Evolutionary conservation across 306 rosid species (phyloP).

Genomic region (Vachellia collinsii): DNA sequence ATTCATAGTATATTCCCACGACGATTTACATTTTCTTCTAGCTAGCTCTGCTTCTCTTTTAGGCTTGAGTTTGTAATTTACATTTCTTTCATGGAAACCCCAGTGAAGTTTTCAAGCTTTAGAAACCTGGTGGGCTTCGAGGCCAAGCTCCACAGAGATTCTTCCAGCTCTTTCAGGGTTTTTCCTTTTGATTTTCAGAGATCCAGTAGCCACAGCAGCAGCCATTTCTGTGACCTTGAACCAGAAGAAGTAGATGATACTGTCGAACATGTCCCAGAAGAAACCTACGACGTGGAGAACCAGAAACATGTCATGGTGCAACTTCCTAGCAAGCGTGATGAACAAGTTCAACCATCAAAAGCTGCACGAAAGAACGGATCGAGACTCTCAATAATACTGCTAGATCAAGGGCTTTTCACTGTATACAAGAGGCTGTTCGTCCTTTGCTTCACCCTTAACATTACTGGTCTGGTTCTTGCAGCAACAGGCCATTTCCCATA

Average conservation of each 20-base stretch:
- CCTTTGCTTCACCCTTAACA: constrained; percentile 39
- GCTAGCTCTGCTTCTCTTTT: background rate
- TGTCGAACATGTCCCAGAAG: constrained; percentile 11
- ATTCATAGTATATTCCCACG: background rate
- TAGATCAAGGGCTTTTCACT: constrained; percentile 60
- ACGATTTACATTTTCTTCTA: background rate
- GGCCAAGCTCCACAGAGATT: constrained; percentile 42
- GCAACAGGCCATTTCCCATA: constrained; percentile 44
- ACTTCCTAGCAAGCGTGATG: constrained; percentile 30
- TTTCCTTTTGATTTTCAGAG: constrained; percentile 37
- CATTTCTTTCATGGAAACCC: constrained; percentile 27
- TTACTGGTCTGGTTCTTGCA: constrained; percentile 46
- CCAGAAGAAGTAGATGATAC: constrained; percentile 12
- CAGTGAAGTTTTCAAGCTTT: constrained; percentile 52
- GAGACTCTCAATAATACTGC: constrained; percentile 50
- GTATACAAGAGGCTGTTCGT: constrained; percentile 56
- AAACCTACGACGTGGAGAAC: constrained; percentile 27
- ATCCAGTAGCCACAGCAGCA: constrained; percentile 44
- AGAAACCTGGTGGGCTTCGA: constrained; percentile 49
- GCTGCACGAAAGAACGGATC: constrained; percentile 2
- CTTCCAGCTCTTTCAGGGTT: constrained; percentile 43
- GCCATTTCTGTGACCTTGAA: constrained; percentile 58
- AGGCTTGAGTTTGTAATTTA: background rate
- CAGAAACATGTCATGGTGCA: background rate
- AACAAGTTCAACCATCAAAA: constrained; percentile 9